phyloP scores from a whole-genome alignment of 2,329 filamentous ascomycete genomes.

The Ascochyta pisi region DNA sequence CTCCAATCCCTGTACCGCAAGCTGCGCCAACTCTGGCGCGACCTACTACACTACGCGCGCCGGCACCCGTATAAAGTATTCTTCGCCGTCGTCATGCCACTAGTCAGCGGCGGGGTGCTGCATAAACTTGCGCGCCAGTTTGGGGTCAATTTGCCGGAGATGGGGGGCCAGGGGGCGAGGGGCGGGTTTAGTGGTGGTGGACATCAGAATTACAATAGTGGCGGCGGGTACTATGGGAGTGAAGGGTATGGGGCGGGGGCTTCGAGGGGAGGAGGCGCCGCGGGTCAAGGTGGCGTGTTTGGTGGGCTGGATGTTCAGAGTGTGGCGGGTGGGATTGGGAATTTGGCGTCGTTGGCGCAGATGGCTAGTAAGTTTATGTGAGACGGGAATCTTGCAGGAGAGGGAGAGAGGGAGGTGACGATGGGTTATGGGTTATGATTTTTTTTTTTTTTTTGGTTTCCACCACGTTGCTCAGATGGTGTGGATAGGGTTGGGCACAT shows the following conservation, averaged over 20 bases:
- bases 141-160: conserved; percentile 75
- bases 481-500: neutral
- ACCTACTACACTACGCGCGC: conserved; percentile 82
- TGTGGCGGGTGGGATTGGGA: conserved; percentile 30
- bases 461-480: neutral
- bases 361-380: conserved; percentile 57
- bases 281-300: conserved; percentile 30
- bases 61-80: conserved; percentile 87
- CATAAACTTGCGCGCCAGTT: conserved; percentile 79
- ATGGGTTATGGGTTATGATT: neutral
- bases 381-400: neutral
- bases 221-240: conserved; percentile 55
- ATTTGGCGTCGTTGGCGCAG: conserved; percentile 56
- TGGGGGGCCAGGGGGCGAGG: conserved; percentile 41
- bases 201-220: conserved; percentile 11
- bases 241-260: conserved; percentile 49
- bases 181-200: conserved; percentile 32
- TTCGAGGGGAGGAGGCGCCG: conserved; percentile 27
- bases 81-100: conserved; percentile 86
- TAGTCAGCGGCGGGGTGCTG: conserved; percentile 83
- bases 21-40: conserved; percentile 78
- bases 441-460: neutral
- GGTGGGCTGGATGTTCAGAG: conserved; percentile 42
- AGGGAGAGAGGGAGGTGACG: neutral
- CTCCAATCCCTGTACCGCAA: conserved; percentile 75